phyloP scores from a whole-genome alignment of 495 filamentous ascomycete genomes.

The Lasiosphaeria ovina region DNA sequence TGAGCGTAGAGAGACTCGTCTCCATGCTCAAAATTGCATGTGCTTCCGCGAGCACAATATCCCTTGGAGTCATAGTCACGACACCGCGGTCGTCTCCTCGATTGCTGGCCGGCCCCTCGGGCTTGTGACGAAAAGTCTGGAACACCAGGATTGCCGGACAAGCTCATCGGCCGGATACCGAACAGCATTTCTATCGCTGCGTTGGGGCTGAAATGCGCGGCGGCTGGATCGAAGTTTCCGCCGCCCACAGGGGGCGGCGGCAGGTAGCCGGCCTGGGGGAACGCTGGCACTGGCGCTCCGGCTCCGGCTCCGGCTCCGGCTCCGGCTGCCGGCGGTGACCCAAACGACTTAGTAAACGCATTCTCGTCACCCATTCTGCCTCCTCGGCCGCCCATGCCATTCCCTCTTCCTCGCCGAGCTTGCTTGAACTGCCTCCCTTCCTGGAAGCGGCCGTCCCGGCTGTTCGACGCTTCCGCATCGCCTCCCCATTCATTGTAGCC shows the following conservation, averaged over 20 bases:
- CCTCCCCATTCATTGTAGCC: slow-evolving; percentile 31
- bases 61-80: slow-evolving; percentile 87
- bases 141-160: slow-evolving; percentile 48
- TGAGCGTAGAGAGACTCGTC: slow-evolving; percentile 19
- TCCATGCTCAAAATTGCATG: slow-evolving; percentile 82
- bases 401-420: slow-evolving; percentile 60
- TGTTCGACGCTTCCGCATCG: slow-evolving; percentile 25
- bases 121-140: slow-evolving; percentile 53
- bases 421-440: slow-evolving; percentile 66
- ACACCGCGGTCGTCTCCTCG: slow-evolving; percentile 58
- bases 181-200: slow-evolving; percentile 67
- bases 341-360: slow-evolving; percentile 5
- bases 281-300: slow-evolving; percentile 2
- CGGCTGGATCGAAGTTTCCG: slow-evolving; percentile 40
- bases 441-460: slow-evolving; percentile 24
- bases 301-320: too few relatives aligned
- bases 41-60: slow-evolving; percentile 70
- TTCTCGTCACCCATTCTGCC: slow-evolving; percentile 39
- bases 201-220: slow-evolving; percentile 35
- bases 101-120: slow-evolving; percentile 13
- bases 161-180: slow-evolving; percentile 7
- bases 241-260: not conserved
- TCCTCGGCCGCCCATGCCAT: slow-evolving; percentile 52
- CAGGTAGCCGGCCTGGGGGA: not conserved
- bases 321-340: too few relatives aligned